A percentile compares a stretch with the other conserved stretches of the same genome.
These are phyloP conservation scores for Phytophthora pisi DNA, from an alignment of 352 stramenopile genomes.

Conservation along the genomic window DNA sequence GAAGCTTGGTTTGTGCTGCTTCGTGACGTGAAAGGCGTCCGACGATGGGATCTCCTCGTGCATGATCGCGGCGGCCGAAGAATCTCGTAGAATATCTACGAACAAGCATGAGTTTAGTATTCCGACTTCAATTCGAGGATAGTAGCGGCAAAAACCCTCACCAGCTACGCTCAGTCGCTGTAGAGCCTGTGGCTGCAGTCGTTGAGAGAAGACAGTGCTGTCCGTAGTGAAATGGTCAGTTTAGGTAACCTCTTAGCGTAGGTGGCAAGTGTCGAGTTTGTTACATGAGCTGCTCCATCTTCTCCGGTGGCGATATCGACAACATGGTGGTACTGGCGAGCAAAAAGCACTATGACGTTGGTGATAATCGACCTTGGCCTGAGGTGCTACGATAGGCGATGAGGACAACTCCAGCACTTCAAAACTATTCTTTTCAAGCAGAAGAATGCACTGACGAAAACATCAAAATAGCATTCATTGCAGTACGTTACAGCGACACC, in stretches of 20 bases:
- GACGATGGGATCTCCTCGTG: conserved; percentile 34
- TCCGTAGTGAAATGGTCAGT: not conserved
- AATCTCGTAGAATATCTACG: conserved; percentile 64
- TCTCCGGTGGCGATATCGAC: conserved; percentile 44
- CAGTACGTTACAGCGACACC: conserved; percentile 24
- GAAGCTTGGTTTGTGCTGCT: conserved; percentile 49
- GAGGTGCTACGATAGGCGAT: not conserved
- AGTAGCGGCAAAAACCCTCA: conserved; percentile 7
- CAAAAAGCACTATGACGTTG: not conserved
- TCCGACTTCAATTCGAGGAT: not conserved
- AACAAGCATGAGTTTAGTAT: not conserved
- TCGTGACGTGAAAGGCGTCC: conserved; percentile 42
- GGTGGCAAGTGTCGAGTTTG: not conserved
- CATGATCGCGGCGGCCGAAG: conserved; percentile 32
- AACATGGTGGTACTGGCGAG: conserved; percentile 31
- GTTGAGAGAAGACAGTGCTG: conserved; percentile 53
- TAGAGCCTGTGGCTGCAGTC: conserved; percentile 46
- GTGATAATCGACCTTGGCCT: not conserved
- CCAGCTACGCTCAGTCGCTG: conserved; percentile 56
- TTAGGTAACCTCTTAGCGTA: not conserved
- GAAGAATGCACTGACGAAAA: not conserved
- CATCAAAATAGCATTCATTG: conserved; percentile 31
- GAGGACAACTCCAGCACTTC: not conserved
- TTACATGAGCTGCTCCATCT: conserved; percentile 67
- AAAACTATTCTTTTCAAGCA: conserved; percentile 11